A percentile compares a stretch with the other conserved stretches of the same genome.
Evolutionary conservation across 2,329 filamentous ascomycete species (phyloP).

Genomic region (Zymoseptoria passerinii): DNA sequence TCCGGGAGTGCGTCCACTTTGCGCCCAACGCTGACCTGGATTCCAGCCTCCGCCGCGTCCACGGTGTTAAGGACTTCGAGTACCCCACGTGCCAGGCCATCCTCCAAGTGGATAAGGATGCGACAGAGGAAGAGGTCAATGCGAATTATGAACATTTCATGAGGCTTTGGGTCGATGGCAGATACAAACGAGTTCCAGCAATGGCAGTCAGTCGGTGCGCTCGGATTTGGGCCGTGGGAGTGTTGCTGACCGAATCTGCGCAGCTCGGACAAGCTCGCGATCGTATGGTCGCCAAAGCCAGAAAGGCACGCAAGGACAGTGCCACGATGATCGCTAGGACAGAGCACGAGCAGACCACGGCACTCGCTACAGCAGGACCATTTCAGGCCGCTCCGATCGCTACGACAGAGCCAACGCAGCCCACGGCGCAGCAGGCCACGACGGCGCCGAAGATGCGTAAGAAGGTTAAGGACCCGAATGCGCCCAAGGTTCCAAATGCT

Average conservation of each 20-base stretch:
- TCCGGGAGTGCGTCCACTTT: not conserved
- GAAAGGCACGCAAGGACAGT: not conserved
- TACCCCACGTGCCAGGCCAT: not conserved
- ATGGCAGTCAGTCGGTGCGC: not conserved
- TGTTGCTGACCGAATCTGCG: not conserved
- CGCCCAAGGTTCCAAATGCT: not conserved
- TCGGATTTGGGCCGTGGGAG: not conserved
- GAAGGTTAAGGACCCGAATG: not conserved
- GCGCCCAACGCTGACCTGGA: not conserved
- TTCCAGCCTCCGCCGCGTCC: not conserved
- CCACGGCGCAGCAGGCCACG: not conserved
- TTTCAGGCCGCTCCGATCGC: not conserved
- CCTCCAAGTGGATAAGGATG: not conserved
- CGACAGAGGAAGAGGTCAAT: not conserved
- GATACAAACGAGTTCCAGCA: not conserved
- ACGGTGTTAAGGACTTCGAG: not conserved
- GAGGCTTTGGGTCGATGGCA: not conserved
- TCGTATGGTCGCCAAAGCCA: not conserved
- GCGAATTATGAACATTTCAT: not conserved
- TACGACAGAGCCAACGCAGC: not conserved
- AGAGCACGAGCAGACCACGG: not conserved
- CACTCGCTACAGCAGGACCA: not conserved
- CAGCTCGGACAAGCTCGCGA: not conserved
- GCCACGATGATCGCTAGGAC: not conserved
- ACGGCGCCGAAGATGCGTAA: not conserved